These are phyloP conservation scores for Diaporthe sp. DNA, from an alignment of 2,329 filamentous ascomycete genomes.

Conservation along the genomic window DNA sequence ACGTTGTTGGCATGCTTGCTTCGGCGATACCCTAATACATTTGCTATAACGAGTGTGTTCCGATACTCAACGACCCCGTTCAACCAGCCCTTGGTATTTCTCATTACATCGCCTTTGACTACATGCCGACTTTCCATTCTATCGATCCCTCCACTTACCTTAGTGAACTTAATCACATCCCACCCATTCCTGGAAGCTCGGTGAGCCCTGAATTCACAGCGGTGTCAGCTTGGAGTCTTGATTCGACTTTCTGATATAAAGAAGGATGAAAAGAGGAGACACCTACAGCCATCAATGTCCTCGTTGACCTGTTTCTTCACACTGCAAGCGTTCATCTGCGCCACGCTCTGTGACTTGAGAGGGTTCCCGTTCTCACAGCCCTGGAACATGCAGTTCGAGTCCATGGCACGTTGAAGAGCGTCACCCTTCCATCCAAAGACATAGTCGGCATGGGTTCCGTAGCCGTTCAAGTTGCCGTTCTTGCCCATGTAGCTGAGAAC, in stretches of 20 bases:
- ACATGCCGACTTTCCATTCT: neutral
- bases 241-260: too few relatives aligned
- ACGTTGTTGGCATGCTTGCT: neutral
- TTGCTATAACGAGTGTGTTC: neutral
- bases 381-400: conserved; percentile 50
- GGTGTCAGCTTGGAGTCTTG: neutral
- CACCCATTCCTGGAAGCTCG: conserved; percentile 29
- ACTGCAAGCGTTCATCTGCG: conserved; percentile 51
- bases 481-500: conserved; percentile 45
- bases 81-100: neutral
- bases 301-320: conserved; percentile 49
- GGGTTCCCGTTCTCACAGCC: conserved; percentile 51
- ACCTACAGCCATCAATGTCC: conserved; percentile 51
- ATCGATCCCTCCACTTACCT: too few relatives aligned
- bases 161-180: neutral
- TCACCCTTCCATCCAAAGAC: conserved; percentile 53
- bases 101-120: neutral
- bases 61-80: neutral
- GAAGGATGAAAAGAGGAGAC: neutral
- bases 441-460: conserved; percentile 51
- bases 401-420: conserved; percentile 50
- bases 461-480: conserved; percentile 46
- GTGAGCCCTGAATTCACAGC: conserved; percentile 15
- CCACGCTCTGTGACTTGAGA: conserved; percentile 51
- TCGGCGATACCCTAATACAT: neutral